Evolutionary conservation across 2,329 filamentous ascomycete species (phyloP), one percentile per base, ranked within the genome.

Genomic region (Lasiodiplodia theobromae): DNA sequence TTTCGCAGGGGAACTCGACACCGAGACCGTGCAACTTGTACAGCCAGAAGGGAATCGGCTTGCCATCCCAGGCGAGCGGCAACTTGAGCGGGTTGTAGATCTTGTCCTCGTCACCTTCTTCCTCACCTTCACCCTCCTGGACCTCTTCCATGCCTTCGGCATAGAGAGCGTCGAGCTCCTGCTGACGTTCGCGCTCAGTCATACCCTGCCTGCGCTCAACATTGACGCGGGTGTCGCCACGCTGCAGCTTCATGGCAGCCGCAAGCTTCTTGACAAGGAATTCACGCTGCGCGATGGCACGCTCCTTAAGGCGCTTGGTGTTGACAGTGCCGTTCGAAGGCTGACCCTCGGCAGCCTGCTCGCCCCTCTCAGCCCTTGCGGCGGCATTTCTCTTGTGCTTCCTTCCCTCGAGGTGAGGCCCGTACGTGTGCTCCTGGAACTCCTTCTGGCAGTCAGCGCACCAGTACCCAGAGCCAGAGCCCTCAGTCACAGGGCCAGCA

Each of bases 71-170:
- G 2, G 93, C 95, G 8, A 99, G 86, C 0, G 96, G 96, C 2
- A 99, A 86, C 78, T 99, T 99, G 72, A 99, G 86, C 0, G 96
- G 96, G 79, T 99, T 99, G 85, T 98, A 97, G 69, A 98, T 92
- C 77, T 90, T 94, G 72, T 97, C 94, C 16, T 93, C 77, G 3
- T 71, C 88, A 0, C 91, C 92, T 0, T 93, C 91, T 7, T 89
- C 89, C 0, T 83, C 12, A 89, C 89, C 0, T 82, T 87, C 88
- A 0, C 86, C 86, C 8, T 87, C 86, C 4, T 70, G 71, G 77
- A 77, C 64, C 74, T 70, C 14, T 21, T 86, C 85, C 0, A 81
- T 79, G 38, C 85, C 82, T 72, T 91, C 88, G 0, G 87, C 86
- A 79, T 94, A 93, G 16, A 97, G 83, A 54, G 94, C 94, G 67